Conservation (phyloP, 2,329 filamentous ascomycete species). For the Cladophialophora immunda region DNA sequence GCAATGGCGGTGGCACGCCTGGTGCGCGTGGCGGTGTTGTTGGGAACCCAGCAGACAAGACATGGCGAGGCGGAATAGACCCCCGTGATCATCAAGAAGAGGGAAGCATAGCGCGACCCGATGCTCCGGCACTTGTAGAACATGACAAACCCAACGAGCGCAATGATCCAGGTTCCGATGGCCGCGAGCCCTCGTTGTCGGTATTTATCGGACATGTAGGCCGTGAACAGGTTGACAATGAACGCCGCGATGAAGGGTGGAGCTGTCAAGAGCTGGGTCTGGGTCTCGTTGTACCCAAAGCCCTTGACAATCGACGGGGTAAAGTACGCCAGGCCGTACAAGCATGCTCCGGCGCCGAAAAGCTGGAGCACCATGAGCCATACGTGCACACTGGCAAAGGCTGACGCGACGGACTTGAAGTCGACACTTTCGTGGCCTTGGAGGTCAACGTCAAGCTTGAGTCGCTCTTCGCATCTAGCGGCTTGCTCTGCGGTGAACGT, state of each 20-base stretch:
- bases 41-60: slow-evolving; percentile 56
- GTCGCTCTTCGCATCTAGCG: slow-evolving; percentile 53
- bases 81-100: slow-evolving; percentile 47
- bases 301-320: slow-evolving; percentile 43
- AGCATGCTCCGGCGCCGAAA: slow-evolving; percentile 71
- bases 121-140: slow-evolving; percentile 44
- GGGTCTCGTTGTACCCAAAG: slow-evolving; percentile 42
- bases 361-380: slow-evolving; percentile 67
- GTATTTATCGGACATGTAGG: slow-evolving; percentile 47
- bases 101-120: slow-evolving; percentile 48
- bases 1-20: slow-evolving; percentile 45
- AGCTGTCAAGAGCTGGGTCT: slow-evolving; percentile 41
- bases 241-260: slow-evolving; percentile 30
- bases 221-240: slow-evolving; percentile 45
- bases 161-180: slow-evolving; percentile 43
- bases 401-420: slow-evolving; percentile 52
- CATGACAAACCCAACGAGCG: slow-evolving; percentile 49
- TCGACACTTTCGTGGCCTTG: slow-evolving; percentile 53
- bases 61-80: slow-evolving; percentile 38
- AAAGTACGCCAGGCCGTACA: slow-evolving; percentile 49
- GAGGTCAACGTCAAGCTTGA: slow-evolving; percentile 46
- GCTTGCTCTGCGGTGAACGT: slow-evolving; percentile 51
- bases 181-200: slow-evolving; percentile 46
- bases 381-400: slow-evolving; percentile 41
- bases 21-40: slow-evolving; percentile 39